Evolutionary conservation across 768 basidiomycete species (phyloP).

Genomic region (Lentinula guzmanii): DNA sequence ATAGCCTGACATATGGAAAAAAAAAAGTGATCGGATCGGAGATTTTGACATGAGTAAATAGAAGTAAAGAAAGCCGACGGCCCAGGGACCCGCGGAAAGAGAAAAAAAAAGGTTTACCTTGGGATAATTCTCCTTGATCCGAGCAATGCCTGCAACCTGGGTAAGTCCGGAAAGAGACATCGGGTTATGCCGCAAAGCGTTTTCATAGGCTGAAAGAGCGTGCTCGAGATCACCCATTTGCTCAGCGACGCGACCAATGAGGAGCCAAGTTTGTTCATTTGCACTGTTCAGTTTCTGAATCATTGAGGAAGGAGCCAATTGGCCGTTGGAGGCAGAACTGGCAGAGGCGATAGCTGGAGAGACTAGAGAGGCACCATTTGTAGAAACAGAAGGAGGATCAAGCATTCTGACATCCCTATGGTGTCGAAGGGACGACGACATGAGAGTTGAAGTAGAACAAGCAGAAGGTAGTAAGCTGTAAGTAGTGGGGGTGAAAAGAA

Average conservation of each 20-base stretch:
- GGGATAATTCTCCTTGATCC: slow-evolving; percentile 96
- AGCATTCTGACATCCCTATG: slow-evolving; percentile 63
- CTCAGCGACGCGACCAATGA: slow-evolving; percentile 95
- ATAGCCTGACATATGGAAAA: slow-evolving; percentile 61
- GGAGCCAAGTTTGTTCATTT: slow-evolving; percentile 93
- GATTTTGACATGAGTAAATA: slow-evolving; percentile 16
- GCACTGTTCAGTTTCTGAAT: slow-evolving; percentile 77
- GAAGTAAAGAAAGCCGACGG: slow-evolving; percentile 21
- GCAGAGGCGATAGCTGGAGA: slow-evolving; percentile 1
- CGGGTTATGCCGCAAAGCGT: slow-evolving; percentile 92
- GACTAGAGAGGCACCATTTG: slow-evolving; percentile 16
- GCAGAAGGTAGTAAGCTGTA: slow-evolving; percentile 6
- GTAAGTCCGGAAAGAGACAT: slow-evolving; percentile 85
- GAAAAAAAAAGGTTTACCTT: slow-evolving; percentile 59
- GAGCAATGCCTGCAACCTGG: slow-evolving; percentile 92
- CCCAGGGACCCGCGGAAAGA: slow-evolving; percentile 16
- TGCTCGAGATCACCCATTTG: slow-evolving; percentile 93
- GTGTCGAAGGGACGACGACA: slow-evolving; percentile 58
- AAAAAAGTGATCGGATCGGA: slow-evolving; percentile 21
- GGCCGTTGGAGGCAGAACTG: slow-evolving; percentile 12
- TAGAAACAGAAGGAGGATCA: slow-evolving; percentile 39
- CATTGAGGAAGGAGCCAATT: slow-evolving; percentile 33
- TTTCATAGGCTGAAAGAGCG: slow-evolving; percentile 90
- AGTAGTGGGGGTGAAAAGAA: slow-evolving; percentile 44
- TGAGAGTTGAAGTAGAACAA: slow-evolving; percentile 14